Percentiles rank a stretch among this genome's conserved stretches.
Conservation (phyloP, 106 monocot genomes). For the Allium cepa region DNA sequence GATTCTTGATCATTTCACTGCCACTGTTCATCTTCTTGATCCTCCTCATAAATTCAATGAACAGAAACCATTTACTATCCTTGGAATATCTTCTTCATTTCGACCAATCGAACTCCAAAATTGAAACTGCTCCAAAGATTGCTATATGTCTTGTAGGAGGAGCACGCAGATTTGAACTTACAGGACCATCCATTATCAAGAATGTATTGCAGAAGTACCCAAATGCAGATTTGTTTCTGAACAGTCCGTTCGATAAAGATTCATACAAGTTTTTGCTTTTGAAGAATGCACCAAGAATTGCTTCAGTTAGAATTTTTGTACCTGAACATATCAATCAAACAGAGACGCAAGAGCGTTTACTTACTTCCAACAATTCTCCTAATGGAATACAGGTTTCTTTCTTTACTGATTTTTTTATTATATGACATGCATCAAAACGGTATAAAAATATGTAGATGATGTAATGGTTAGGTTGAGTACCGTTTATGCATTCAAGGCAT, state of each 20-base stretch:
- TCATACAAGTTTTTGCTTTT: slow-evolving; percentile 70
- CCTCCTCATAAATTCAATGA: slow-evolving; percentile 5
- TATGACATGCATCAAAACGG: no score
- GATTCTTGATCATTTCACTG: neutral
- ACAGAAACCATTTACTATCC: neutral
- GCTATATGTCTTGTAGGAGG: slow-evolving; percentile 91
- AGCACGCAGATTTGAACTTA: slow-evolving; percentile 87
- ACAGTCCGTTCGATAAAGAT: slow-evolving; percentile 72
- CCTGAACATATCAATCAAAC: slow-evolving; percentile 30
- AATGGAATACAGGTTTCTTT: slow-evolving; percentile 75
- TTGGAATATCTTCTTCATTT: neutral
- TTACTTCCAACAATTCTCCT: slow-evolving; percentile 57
- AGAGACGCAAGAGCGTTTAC: slow-evolving; percentile 30
- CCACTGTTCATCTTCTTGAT: slow-evolving; percentile 3
- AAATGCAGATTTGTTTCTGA: slow-evolving; percentile 67
- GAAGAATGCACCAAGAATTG: slow-evolving; percentile 48
- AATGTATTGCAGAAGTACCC: slow-evolving; percentile 47
- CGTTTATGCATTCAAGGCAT: no score
- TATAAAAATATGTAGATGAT: neutral
- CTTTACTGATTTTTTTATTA: no score
- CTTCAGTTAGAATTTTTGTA: slow-evolving; percentile 46
- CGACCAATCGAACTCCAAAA: neutral
- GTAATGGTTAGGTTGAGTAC: no score
- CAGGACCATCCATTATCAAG: slow-evolving; percentile 78
- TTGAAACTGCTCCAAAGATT: slow-evolving; percentile 10